Base-by-base conservation (phyloP, 306 rosid genomes). In the Vigna reflexopilosa region DNA sequence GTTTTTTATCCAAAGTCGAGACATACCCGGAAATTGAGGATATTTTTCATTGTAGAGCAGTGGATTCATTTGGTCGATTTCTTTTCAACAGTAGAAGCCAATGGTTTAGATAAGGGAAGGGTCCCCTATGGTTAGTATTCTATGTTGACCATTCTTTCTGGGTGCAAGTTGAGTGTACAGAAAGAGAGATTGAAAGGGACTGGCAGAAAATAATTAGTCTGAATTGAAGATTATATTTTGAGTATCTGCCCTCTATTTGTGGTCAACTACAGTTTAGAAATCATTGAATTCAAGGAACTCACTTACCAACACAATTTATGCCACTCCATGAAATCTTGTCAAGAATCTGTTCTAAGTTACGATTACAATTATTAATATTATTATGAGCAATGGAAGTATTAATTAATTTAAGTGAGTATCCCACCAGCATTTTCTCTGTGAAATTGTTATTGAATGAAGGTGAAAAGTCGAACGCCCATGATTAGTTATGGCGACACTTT, bases 401-500 rank as follows among this genome's bases (percentile, higher is more conserved):
- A 28, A 28, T 28, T 28, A 28, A 28, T 28, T 28, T 26, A 26
- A 26, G 28, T 26, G 28, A 26, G 28, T 3, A 26, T 26, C 28
- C 28, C 3, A 26, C 86, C 75, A 14, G 57, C 70, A 77, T 70
- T 81, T 69, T 8, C 10, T 40, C 5, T 30, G 36, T 70, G 24
- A 51, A 28, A 63, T 22, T 71, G 28, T 45, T 47, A 72, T 49
- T 19, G 51, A 67, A 67, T 72, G 83, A 83, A 72, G 47, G 38
- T 72, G 67, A 56, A 57, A 78, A 83, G 85, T 82, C 75, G 65
- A 77, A 36, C 50, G 17, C 36, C 77, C 86, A 83, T 83, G 83
- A 77, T 77, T 83, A 58, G 67, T 55, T 77, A 57, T 64, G 24
- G 75, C 17, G 85, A 51, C 70, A 62, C 82, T 30, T 76, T 10